phyloP scores from a whole-genome alignment of 2,329 filamentous ascomycete species.

The Colletotrichum sp. region DNA sequence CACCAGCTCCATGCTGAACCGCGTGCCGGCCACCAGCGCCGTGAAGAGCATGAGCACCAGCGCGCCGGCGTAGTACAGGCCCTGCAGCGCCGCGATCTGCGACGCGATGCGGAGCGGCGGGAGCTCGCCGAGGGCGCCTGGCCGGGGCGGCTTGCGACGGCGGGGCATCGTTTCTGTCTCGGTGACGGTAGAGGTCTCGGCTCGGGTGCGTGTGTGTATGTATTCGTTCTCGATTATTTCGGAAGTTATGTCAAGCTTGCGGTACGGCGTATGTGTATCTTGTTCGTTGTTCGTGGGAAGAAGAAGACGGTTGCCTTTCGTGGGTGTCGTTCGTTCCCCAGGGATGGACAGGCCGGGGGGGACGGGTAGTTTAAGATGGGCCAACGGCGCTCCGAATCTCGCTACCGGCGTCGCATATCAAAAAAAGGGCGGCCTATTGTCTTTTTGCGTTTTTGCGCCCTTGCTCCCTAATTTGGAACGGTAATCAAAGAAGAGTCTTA shows the following conservation, averaged over 20 bases:
- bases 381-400: constrained; percentile 3
- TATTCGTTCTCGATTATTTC: not conserved
- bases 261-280: not conserved
- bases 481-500: not conserved
- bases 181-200: not conserved
- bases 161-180: constrained; percentile 50
- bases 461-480: not conserved
- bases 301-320: not conserved
- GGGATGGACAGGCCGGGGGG: not conserved
- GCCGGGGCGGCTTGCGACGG: constrained; percentile 61
- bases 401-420: constrained; percentile 14
- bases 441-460: not conserved
- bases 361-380: not conserved
- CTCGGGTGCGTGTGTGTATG: not conserved
- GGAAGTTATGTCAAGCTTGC: not conserved
- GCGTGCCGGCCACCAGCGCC: constrained; percentile 60
- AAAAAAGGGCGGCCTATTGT: not conserved
- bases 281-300: not conserved
- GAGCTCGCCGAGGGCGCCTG: constrained; percentile 66
- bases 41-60: constrained; percentile 63
- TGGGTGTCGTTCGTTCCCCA: not conserved
- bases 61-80: constrained; percentile 58
- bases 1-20: constrained; percentile 58
- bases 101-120: constrained; percentile 63
- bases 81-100: constrained; percentile 64